phyloP scores from a whole-genome alignment of 2,329 filamentous ascomycete genomes.

The Ascochyta fabae region DNA sequence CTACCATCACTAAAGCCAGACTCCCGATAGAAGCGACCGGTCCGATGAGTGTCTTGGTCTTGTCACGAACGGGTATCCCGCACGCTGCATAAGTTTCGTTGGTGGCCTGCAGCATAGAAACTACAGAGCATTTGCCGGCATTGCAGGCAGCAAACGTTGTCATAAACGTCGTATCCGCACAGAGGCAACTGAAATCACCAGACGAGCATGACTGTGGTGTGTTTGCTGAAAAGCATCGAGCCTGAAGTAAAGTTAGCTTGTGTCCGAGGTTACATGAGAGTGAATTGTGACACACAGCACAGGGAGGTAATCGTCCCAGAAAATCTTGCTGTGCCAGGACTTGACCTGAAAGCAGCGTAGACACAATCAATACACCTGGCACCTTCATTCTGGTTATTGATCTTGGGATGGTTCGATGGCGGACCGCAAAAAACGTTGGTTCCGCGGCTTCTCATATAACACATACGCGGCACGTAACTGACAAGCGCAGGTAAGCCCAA shows the following conservation, averaged over 20 bases:
- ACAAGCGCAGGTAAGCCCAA: no score
- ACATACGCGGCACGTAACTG: background rate
- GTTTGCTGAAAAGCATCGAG: conserved; percentile 21
- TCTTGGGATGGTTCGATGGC: background rate
- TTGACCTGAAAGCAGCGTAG: conserved; percentile 2
- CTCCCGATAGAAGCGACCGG: conserved; percentile 29
- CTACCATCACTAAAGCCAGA: conserved; percentile 37
- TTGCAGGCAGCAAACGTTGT: conserved; percentile 31
- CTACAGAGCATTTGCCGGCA: conserved; percentile 37
- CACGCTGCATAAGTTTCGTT: conserved; percentile 38
- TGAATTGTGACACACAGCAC: conserved; percentile 13
- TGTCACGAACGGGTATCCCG: conserved; percentile 31
- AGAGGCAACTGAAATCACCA: conserved; percentile 37
- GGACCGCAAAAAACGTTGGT: background rate
- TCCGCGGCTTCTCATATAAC: conserved; percentile 1
- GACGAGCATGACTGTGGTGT: conserved; percentile 23
- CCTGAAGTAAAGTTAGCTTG: conserved; percentile 13
- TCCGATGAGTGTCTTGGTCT: conserved; percentile 28
- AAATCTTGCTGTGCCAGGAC: conserved; percentile 27
- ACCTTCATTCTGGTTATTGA: conserved; percentile 16
- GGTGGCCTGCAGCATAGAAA: conserved; percentile 32
- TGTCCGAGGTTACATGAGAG: background rate
- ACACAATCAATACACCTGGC: background rate
- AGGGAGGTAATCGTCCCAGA: conserved; percentile 17
- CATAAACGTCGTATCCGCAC: conserved; percentile 33